Base-by-base conservation (phyloP, 1,284 basidiomycete species). In the Megacollybia platyphylla region DNA sequence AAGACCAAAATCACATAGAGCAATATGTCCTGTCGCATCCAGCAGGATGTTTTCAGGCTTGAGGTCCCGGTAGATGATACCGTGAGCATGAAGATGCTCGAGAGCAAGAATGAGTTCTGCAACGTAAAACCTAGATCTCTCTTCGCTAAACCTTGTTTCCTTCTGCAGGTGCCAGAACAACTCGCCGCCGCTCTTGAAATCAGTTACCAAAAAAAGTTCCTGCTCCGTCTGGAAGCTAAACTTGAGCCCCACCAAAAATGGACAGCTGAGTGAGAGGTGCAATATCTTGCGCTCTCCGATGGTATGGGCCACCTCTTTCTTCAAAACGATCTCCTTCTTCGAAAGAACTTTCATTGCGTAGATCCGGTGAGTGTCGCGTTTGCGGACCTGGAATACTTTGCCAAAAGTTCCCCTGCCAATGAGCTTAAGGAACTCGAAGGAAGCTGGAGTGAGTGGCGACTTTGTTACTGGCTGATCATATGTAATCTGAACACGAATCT, bases 311-410 rank as follows among this genome's bases (percentile, higher is more conserved):
- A 99, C 92, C 62, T 99, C 96, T 65, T 98, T 98, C 72, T 97
- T 98, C 38, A 90, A 89, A 45, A 97, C 82, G 54, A 99, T 98
- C 62, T 99, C 96, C 66, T 90, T 92, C 70, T 99, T 99, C 31
- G 88, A 93, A 29, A 99, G 75, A 40, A 98, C 89, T 61, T 99
- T 99, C 94, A 99, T 98, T 43, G 96, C 96, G 66, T 97, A 99
- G 67, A 99, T 98, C 41, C 96, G 87, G 61, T 90, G 87, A 36
- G 96, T 98, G 67, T 98, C 94, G 59, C 75, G 82, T 67, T 98
- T 98, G 48, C 94, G 87, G 32, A 98, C 94, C 63, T 99, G 96
- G 72, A 97, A 98, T 17, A 99, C 94, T 41, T 89, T 86, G n/a
- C 96, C 96, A 59, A 99, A 99, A 0, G 96, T 98, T 4, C 96